Conservation (phyloP, 805 yeast genomes). For the Jamesozyma lodderae region DNA sequence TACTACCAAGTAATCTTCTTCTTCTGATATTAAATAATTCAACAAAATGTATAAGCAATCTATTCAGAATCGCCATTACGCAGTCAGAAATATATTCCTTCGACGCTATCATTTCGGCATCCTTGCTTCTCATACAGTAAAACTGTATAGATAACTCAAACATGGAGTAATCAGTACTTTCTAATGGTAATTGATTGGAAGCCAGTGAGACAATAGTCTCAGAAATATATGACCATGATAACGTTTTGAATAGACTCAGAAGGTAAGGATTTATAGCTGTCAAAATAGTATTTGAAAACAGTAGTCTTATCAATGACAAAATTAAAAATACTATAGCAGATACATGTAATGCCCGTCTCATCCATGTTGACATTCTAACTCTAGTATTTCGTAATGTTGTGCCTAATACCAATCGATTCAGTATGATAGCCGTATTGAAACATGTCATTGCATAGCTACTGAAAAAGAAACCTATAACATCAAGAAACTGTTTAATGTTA, state of each 20-base stretch:
- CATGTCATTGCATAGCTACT: constrained; percentile 46
- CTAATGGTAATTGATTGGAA: constrained; percentile 32
- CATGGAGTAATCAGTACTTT: constrained; percentile 23
- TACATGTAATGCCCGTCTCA: constrained; percentile 28
- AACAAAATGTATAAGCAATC: constrained; percentile 53
- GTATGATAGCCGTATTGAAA: constrained; percentile 47
- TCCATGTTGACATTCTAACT: constrained; percentile 12
- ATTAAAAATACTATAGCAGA: constrained; percentile 13
- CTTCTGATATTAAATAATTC: constrained; percentile 45
- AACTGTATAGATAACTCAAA: constrained; percentile 25
- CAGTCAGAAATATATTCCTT: constrained; percentile 23
- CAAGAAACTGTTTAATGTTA: background rate
- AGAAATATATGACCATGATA: constrained; percentile 38
- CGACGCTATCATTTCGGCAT: background rate
- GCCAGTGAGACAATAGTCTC: constrained; percentile 46
- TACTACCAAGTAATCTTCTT: constrained; percentile 56
- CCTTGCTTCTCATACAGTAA: constrained; percentile 8
- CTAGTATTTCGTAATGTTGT: constrained; percentile 3
- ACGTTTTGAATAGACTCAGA: constrained; percentile 5
- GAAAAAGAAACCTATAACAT: constrained; percentile 35
- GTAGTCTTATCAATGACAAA: constrained; percentile 16
- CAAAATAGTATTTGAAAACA: background rate
- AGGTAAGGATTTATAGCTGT: background rate
- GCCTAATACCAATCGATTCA: constrained; percentile 49
- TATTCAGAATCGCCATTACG: constrained; percentile 48